Percentiles rank a stretch among this genome's conserved stretches.
Evolutionary conservation across 2,329 filamentous ascomycete genomes (phyloP).

Genomic region (Chaetomium sp.): DNA sequence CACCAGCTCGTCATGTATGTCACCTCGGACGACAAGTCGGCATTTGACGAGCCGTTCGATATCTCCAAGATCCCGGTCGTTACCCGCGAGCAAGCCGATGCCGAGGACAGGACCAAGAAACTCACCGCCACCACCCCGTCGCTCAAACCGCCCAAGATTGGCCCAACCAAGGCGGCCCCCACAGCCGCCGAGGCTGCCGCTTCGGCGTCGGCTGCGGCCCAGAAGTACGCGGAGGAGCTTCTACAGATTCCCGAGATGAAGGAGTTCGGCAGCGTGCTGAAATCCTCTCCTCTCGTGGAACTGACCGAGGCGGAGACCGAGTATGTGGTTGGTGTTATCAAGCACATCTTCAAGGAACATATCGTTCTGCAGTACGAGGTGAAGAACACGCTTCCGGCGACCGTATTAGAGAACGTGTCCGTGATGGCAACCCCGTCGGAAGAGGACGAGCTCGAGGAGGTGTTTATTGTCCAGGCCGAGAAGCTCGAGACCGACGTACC

Average conservation of each 20-base stretch:
- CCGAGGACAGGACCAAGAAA: conserved; percentile 95
- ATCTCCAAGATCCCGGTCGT: conserved; percentile 87
- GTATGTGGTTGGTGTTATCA: conserved; percentile 88
- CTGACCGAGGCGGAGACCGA: conserved; percentile 96
- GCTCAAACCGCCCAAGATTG: conserved; percentile 83
- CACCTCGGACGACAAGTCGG: conserved; percentile 80
- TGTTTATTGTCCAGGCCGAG: conserved; percentile 87
- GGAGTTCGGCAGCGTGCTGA: conserved; percentile 83
- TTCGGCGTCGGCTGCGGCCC: conserved; percentile 69
- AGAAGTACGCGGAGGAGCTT: conserved; percentile 84
- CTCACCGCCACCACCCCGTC: conserved; percentile 87
- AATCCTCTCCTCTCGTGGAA: conserved; percentile 79
- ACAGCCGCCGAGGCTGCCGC: conserved; percentile 68
- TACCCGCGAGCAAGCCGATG: conserved; percentile 90
- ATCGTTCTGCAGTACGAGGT: conserved; percentile 94
- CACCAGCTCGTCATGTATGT: conserved; percentile 98
- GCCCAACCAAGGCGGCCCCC: conserved; percentile 64
- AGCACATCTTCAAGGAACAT: conserved; percentile 97
- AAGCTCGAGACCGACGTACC: conserved; percentile 78
- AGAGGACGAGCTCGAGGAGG: conserved; percentile 78
- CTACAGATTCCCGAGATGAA: conserved; percentile 86
- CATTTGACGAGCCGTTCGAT: conserved; percentile 82
- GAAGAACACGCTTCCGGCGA: conserved; percentile 92
- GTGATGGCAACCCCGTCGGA: conserved; percentile 73
- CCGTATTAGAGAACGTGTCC: conserved; percentile 82